Evolutionary conservation across 2,329 filamentous ascomycete species (phyloP), one percentile per base, ranked within the genome.

Genomic region (Mycogone perniciosa): DNA sequence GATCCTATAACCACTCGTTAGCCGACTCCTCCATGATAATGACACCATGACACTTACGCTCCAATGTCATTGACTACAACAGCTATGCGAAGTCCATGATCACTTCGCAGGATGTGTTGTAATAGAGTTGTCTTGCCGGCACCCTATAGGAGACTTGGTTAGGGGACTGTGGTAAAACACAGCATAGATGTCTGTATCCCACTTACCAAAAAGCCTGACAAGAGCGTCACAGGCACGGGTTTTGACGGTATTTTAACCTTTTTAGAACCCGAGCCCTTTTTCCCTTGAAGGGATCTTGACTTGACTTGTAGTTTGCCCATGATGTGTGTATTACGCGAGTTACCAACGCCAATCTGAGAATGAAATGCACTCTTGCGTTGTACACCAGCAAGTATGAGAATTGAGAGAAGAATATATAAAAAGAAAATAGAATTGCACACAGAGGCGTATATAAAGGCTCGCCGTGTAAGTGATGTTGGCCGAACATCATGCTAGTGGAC

Each of bases 61-160:
- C 79, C 80, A 67, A 88, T 86, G 53, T 88, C 85, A 57, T 89
- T 88, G 35, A 89, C 84, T 26, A 88, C 84, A 10, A 88, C 80
- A 1, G 84, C 85, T 51, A 89, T 86, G 1, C 77, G 75, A 7
- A 88, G 71, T 1, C 84, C 82, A 64, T 88, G 85, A 4, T 85
- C 74, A 1, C 79, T 82, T 34, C 77, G 77, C 5, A 88, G 76
- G 46, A 88, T 85, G 53, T 87, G 80, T 53, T 86, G 79, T 0
- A 88, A 73, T 0, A 88, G 73, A 0, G 85, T 88, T 0, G 85
- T 88, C 63, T 88, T 88, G 1, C 85, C 85, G 42, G 82, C 80
- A 8, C 84, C 84, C 81, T 83, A 9, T 0, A 26, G 6, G 1
- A 29, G 1, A 30, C 7, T 46, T 35, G 11, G 31, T 42, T 26